Base-by-base conservation (phyloP, 257 asterid genomes). In the Lycium barbarum region DNA sequence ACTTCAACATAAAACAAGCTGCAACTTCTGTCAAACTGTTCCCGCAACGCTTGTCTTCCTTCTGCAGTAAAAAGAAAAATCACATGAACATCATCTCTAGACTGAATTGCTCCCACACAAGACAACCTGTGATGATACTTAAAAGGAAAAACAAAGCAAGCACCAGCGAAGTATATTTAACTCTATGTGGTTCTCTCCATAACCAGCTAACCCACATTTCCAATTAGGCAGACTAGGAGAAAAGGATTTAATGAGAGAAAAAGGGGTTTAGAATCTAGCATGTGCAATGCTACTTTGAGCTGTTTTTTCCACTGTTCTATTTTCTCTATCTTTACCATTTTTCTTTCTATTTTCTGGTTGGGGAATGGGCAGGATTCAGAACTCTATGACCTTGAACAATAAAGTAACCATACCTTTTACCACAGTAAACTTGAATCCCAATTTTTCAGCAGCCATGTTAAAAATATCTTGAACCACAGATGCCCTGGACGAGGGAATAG, bases 1-100 rank as follows among this genome's bases (percentile, higher is more conserved):
- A 92, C 90, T 90, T 96, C 99, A 83, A 90, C 99, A 82, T 96
- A 96, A 88, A 96, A 96, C 87, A 93, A 91, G 91, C 94, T 91
- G 88, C 88, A 89, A 89, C 84, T 91, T 85, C 88, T 89, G 82
- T 91, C 93, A 8, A 93, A 93, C 83, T 89, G 90, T 84, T 53
- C 86, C 68, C 89, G 93, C 90, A 93, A 85, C 43, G 72, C 71
- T 87, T 87, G 88, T 49, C 99, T 87, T 79, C 91, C 94, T 86
- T 90, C 98, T 93, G 94, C 86, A 91, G 82, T 70, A 35, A 90
- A 86, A 53, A 84, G 81, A 85, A 85, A 53, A 26, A 26, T 26
- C 33, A 54, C 83, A 84, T 35, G 79, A 49, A 14, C 58, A 76
- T 51, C 45, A 74, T 7, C 61, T 22, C 80, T 47, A 47, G 12